These are phyloP conservation scores for Botryotinia narcissicola DNA, from an alignment of 2,329 filamentous ascomycete species.

Conservation along the genomic window DNA sequence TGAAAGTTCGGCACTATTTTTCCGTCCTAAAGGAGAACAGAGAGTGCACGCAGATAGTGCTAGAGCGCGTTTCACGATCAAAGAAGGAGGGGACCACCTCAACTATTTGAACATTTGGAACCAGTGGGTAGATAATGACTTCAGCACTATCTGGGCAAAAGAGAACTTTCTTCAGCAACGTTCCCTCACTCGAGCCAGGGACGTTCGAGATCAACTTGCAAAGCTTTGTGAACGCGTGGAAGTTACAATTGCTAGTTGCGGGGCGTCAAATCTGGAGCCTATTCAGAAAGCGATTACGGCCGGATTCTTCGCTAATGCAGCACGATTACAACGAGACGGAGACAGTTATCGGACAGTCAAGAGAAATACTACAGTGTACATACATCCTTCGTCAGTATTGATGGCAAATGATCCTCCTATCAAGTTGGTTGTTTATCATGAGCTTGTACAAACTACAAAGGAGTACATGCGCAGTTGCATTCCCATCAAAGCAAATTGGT, in stretches of 20 bases:
- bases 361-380: conserved; percentile 80
- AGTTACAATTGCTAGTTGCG: conserved; percentile 67
- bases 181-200: conserved; percentile 80
- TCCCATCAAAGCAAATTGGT: conserved; percentile 80
- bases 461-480: conserved; percentile 91
- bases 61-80: conserved; percentile 80
- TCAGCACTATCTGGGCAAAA: conserved; percentile 78
- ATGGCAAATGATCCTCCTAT: conserved; percentile 72
- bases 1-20: conserved; percentile 86
- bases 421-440: conserved; percentile 85
- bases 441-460: conserved; percentile 77
- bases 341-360: conserved; percentile 90
- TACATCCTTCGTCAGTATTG: conserved; percentile 85
- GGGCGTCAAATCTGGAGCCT: conserved; percentile 68
- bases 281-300: conserved; percentile 87
- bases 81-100: conserved; percentile 86
- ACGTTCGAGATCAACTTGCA: conserved; percentile 87
- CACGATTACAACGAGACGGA: conserved; percentile 76
- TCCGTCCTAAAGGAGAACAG: conserved; percentile 86
- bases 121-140: conserved; percentile 92
- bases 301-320: conserved; percentile 93
- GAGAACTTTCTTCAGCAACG: conserved; percentile 95
- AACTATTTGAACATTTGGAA: conserved; percentile 92
- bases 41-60: conserved; percentile 94
- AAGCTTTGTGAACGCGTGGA: conserved; percentile 94